These are phyloP conservation scores for Candida mesenterica DNA, from an alignment of 1,139 yeast species.

Conservation along the genomic window DNA sequence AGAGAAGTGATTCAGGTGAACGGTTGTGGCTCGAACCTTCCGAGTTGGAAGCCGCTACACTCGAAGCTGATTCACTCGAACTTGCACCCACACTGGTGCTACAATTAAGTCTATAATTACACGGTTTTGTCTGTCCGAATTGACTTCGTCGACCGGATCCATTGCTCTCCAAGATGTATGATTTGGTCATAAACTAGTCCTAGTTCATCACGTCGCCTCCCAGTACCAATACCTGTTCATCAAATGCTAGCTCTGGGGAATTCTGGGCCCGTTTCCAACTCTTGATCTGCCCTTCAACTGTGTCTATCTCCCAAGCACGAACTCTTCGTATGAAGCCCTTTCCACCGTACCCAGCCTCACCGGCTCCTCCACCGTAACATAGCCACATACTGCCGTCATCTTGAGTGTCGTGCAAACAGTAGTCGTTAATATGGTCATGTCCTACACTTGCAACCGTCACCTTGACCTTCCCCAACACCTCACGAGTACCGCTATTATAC, in stretches of 20 bases:
- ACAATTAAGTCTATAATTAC: too few relatives aligned
- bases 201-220: conserved; percentile 43
- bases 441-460: conserved; percentile 79
- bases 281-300: conserved; percentile 47
- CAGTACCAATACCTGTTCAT: conserved; percentile 56
- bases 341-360: conserved; percentile 95
- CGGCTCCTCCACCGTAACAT: conserved; percentile 91
- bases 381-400: conserved; percentile 61
- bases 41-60: too few relatives aligned
- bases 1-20: too few relatives aligned
- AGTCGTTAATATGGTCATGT: conserved; percentile 94
- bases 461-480: conserved; percentile 56
- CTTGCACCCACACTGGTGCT: too few relatives aligned
- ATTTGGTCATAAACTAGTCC: too few relatives aligned
- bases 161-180: too few relatives aligned
- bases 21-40: too few relatives aligned
- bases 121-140: too few relatives aligned
- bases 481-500: conserved; percentile 64
- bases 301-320: conserved; percentile 67
- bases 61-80: too few relatives aligned
- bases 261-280: conserved; percentile 74
- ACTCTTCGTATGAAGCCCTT: conserved; percentile 78
- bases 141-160: too few relatives aligned
- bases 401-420: conserved; percentile 56
- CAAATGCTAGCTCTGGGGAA: conserved; percentile 50